Evolutionary conservation across 345 rosid species (phyloP).

Genomic region (Aurinia saxatilis): DNA sequence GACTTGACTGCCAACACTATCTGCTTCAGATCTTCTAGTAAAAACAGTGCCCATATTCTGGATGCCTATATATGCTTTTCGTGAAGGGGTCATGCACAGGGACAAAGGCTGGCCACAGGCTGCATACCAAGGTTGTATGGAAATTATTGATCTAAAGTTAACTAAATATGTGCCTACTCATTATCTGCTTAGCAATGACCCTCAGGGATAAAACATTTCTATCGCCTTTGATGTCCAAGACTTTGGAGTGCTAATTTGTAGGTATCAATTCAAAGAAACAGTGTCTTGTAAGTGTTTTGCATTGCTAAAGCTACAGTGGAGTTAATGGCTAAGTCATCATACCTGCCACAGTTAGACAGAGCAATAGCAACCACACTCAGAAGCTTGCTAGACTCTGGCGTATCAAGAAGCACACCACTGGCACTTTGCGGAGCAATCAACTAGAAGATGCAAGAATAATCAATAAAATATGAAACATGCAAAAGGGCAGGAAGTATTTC

Average conservation of each 20-base stretch:
- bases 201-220: background rate
- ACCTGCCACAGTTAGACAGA: slow-evolving; percentile 90
- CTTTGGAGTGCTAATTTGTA: background rate
- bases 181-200: background rate
- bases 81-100: slow-evolving; percentile 95
- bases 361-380: slow-evolving; percentile 92
- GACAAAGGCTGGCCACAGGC: slow-evolving; percentile 96
- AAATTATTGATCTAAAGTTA: background rate
- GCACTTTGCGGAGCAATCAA: slow-evolving; percentile 95
- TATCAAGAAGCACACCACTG: slow-evolving; percentile 89
- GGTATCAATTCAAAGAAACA: slow-evolving; percentile 13
- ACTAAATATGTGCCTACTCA: slow-evolving; percentile 3
- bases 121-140: slow-evolving; percentile 30
- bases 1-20: slow-evolving; percentile 86
- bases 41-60: slow-evolving; percentile 88
- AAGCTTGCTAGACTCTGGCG: slow-evolving; percentile 91
- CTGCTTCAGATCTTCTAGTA: slow-evolving; percentile 91
- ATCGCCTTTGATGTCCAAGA: background rate
- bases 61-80: slow-evolving; percentile 85
- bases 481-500: background rate
- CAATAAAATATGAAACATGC: background rate
- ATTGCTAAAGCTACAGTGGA: slow-evolving; percentile 3
- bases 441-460: slow-evolving; percentile 34
- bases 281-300: background rate
- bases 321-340: slow-evolving; percentile 23